Conservation (phyloP, 2,329 filamentous ascomycete species). For the Xylariaceae sp. region DNA sequence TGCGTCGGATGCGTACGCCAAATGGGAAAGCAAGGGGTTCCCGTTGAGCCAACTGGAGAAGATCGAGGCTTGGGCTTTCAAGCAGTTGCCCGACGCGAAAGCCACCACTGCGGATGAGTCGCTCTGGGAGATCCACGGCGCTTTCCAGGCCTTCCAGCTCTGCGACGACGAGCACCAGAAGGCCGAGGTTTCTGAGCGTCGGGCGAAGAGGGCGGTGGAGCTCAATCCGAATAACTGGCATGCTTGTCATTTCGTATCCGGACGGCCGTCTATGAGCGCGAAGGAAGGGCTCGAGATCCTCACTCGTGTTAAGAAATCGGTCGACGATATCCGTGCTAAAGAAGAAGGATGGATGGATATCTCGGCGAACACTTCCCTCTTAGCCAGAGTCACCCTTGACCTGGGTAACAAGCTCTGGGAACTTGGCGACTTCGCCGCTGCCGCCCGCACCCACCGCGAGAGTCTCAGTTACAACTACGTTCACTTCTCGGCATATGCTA, state of each 20-base stretch:
- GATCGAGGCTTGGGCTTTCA: conserved; percentile 25
- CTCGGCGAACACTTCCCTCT: conserved; percentile 23
- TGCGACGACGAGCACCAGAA: conserved; percentile 19
- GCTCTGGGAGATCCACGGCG: conserved; percentile 29
- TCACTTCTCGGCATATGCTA: conserved; percentile 23
- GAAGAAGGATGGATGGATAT: conserved; percentile 20
- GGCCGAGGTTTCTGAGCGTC: conserved; percentile 21
- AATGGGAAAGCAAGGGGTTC: conserved; percentile 22
- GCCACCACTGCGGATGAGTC: conserved; percentile 20
- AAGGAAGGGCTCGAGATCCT: conserved; percentile 24
- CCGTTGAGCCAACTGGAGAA: conserved; percentile 17
- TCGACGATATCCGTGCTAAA: conserved; percentile 18
- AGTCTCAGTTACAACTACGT: conserved; percentile 27
- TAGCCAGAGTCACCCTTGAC: conserved; percentile 28
- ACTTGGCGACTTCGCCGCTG: conserved; percentile 20
- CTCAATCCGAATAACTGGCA: conserved; percentile 29
- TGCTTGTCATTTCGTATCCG: conserved; percentile 28
- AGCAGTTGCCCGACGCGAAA: conserved; percentile 16
- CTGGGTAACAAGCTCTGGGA: conserved; percentile 28
- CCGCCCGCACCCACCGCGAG: conserved; percentile 25
- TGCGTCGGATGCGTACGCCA: conserved; percentile 4
- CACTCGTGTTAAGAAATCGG: conserved; percentile 21
- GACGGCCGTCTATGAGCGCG: conserved; percentile 20
- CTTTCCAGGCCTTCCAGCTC: conserved; percentile 26
- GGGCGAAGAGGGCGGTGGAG: conserved; percentile 24